Evolutionary conservation across 2,329 filamentous ascomycete species (phyloP).

Genomic region (Volutella citrinella): DNA sequence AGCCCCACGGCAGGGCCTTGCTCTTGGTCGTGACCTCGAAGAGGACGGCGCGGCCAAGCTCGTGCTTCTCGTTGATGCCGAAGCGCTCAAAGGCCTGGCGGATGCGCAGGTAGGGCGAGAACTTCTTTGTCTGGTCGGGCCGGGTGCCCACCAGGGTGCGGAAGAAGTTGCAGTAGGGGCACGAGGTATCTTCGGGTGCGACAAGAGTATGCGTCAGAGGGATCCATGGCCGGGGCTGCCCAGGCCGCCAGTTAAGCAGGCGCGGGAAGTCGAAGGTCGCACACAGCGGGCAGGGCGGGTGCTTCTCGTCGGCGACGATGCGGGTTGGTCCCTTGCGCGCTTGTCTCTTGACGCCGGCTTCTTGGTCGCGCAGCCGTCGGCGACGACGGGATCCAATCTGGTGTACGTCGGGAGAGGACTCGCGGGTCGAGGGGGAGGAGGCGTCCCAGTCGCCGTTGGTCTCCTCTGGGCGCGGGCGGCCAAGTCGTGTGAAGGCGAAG

Average conservation of each 20-base stretch:
- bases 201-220: conserved; percentile 30
- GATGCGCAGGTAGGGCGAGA: conserved; percentile 37
- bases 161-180: conserved; percentile 39
- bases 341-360: conserved; percentile 18
- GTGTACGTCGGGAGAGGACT: conserved; percentile 30
- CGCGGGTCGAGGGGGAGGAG: conserved; percentile 17
- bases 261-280: conserved; percentile 34
- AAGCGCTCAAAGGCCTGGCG: conserved; percentile 36
- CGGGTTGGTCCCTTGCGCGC: conserved; percentile 26
- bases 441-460: conserved; percentile 18
- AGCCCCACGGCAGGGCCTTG: conserved; percentile 35
- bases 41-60: conserved; percentile 32
- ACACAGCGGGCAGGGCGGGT: conserved; percentile 30
- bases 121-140: conserved; percentile 30
- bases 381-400: conserved; percentile 31
- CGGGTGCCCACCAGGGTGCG: conserved; percentile 30
- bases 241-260: conserved; percentile 34
- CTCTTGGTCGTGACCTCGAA: conserved; percentile 36
- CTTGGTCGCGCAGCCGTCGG: no score
- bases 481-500: conserved; percentile 30
- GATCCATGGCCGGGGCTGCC: conserved; percentile 35
- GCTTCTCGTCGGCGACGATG: conserved; percentile 26
- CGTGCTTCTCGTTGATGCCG: conserved; percentile 35
- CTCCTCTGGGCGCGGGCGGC: conserved; percentile 23
- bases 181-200: conserved; percentile 21